Base-by-base conservation (phyloP, 1,284 basidiomycete genomes). In the Irpex sp. region DNA sequence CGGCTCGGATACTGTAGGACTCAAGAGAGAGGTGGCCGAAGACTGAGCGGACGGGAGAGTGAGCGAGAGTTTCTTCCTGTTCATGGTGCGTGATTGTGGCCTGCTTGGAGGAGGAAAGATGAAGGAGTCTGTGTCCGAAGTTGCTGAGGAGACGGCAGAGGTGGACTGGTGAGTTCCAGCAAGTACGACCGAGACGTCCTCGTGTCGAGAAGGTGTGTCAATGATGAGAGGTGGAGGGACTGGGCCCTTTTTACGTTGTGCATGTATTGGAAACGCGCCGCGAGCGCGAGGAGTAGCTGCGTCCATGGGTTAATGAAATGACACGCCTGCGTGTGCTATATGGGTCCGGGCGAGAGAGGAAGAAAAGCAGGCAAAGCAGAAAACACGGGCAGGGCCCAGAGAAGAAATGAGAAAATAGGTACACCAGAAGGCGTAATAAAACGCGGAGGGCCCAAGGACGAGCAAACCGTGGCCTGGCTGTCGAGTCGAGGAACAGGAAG, bases 41-140 rank as follows among this genome's bases (percentile, higher is more conserved):
- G 85, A 85, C 66, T 84, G 80, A 49, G 84, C 81, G 9, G 86
- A 85, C 19, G 86, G 82, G 40, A 91, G 82, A 62, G 82, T 82
- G 55, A 92, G 82, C 36, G 88, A 91, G 6, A 93, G 79, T 68
- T 86, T 86, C 81, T 91, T 92, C 82, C 89, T 86, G 74, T 92
- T 63, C 49, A 52, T 59, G 40, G 1, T 92, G 71, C 87, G 81
- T 49, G 82, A 80, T 62, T 75, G 76, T 60, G 74, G 72, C 66
- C 77, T 79, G 77, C 72, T 71, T 72, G 76, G 66, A 71, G 73
- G 64, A 71, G 73, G 76, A 76, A 82, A 71, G 74, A 81, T 71
- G 76, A 76, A 75, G 66, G 79, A 76, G 72, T 85, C 81, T 62
- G 80, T 79, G 69, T 86, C 81, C 57, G 84, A 82, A 65, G 80